Base-by-base conservation (phyloP, 371 early-diverging fungal genomes). In the Actinomucor elegans region DNA sequence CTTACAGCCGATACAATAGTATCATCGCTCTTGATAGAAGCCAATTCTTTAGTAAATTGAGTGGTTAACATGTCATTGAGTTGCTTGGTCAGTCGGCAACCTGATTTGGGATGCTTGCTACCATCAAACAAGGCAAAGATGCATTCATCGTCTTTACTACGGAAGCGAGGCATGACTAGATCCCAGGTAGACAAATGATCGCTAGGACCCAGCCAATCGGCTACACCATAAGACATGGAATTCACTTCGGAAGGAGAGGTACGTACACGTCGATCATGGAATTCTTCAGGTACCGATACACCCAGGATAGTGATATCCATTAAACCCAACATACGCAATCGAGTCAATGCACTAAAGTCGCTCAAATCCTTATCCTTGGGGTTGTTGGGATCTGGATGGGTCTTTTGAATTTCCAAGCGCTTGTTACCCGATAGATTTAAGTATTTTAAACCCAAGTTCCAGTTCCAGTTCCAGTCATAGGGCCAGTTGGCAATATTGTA, bases 381-480 rank as follows among this genome's bases (percentile, higher is more conserved):
- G n/a, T 61, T 57, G 31, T 52, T 43, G 3, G 35, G 37, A 5
- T 66, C 69, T 2, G 67, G 67, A 29, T 73, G 82, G 4, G 37
- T 83, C 47, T 80, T 82, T 49, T 74, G 63, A 65, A 96, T 93
- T 62, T 95, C 93, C n/a, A 96, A 67, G 34, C 93, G 79, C 59
- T 88, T 89, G 67, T 96, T 96, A 37, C 94, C 92, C 0, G 94
- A 94, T 42, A 96, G 68, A 65, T 96, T 94, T n/a, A 96, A 79
- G 49, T 92, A 94, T 56, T 85, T 86, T 26, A 96, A 79, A 5
- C 88, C 88, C 44, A 88, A 59, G 64, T 96, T 96, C 93, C 92
- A 94, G 64, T 93, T 94, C 86, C 94, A 94, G 63, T 96, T 94
- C 95, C 95, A 96, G 57, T 94, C 95, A 61, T 93, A 94, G 1